Percentiles rank a stretch among this genome's conserved stretches.
These are phyloP conservation scores for Rhizoctonia solani DNA, from an alignment of 1,284 basidiomycete genomes.

Conservation along the genomic window DNA sequence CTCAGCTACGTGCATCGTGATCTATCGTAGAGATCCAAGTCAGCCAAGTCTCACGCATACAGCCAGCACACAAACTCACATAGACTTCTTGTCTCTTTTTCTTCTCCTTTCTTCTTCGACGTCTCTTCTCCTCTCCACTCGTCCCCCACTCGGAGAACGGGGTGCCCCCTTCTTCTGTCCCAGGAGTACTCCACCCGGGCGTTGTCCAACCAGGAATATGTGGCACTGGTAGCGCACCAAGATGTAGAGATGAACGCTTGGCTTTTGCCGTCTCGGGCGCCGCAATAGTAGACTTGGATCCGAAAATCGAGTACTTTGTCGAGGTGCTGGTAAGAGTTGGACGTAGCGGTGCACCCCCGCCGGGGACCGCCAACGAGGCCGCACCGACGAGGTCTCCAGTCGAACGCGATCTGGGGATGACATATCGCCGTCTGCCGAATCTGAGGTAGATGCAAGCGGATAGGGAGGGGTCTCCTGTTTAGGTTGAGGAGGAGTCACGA, in stretches of 20 bases:
- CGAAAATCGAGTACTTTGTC: not conserved
- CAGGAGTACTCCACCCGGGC: conserved; percentile 42
- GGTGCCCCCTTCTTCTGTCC: conserved; percentile 31
- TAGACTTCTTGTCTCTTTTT: conserved; percentile 78
- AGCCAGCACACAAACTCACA: conserved; percentile 52
- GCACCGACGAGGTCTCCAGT: no score
- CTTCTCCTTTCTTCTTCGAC: conserved; percentile 58
- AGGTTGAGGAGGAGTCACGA: conserved; percentile 8
- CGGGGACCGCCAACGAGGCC: no score
- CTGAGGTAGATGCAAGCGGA: not conserved
- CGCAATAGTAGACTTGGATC: not conserved
- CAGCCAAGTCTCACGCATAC: not conserved
- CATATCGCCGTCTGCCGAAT: no score
- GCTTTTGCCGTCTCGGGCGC: not conserved
- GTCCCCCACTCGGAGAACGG: conserved; percentile 15
- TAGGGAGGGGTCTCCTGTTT: no score
- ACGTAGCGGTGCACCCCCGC: not conserved
- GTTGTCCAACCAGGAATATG: conserved; percentile 34
- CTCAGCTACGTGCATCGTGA: conserved; percentile 87
- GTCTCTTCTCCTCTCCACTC: conserved; percentile 50
- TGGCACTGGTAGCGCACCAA: conserved; percentile 8
- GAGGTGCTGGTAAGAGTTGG: not conserved
- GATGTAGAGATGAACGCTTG: conserved; percentile 21
- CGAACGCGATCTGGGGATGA: no score
- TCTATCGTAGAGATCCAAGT: conserved; percentile 55